A percentile compares a stretch with the other conserved stretches of the same genome.
These are phyloP conservation scores for Aspergillus sp. DNA, from an alignment of 2,329 filamentous ascomycete species.

Conservation along the genomic window DNA sequence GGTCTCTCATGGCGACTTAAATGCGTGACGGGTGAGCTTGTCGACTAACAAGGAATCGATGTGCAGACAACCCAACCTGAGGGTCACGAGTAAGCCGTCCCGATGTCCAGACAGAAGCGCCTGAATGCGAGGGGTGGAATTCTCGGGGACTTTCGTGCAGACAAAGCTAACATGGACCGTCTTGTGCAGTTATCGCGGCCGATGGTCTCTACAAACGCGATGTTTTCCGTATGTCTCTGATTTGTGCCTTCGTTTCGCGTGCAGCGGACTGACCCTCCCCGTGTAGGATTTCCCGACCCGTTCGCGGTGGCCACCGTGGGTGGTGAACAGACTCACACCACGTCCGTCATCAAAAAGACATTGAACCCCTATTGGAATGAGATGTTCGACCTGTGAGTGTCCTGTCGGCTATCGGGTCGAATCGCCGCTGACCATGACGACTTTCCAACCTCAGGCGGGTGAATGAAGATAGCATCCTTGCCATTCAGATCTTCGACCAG, in stretches of 20 bases:
- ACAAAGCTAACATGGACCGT: not conserved
- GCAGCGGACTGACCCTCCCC: conserved; percentile 11
- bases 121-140: not conserved
- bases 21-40: not conserved
- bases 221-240: conserved; percentile 80
- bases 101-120: not conserved
- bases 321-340: conserved; percentile 98
- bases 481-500: conserved; percentile 98
- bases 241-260: conserved; percentile 5
- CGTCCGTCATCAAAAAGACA: conserved; percentile 92
- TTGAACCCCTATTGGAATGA: conserved; percentile 99
- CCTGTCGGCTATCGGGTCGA: not conserved
- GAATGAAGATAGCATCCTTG: conserved; percentile 92
- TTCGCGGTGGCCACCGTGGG: conserved; percentile 97
- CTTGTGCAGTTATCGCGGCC: conserved; percentile 81
- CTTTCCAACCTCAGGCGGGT: conserved; percentile 62
- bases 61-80: conserved; percentile 75
- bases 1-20: not conserved
- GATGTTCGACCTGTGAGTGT: conserved; percentile 88
- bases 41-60: conserved; percentile 20
- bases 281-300: conserved; percentile 87
- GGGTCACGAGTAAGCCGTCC: conserved; percentile 75
- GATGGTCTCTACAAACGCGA: conserved; percentile 98
- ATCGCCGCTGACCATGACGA: conserved; percentile 11
- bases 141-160: not conserved